Evolutionary conservation across 2,329 filamentous ascomycete genomes (phyloP), one percentile per base, ranked within the genome.

Genomic region (Cucurbitaria berberidis): DNA sequence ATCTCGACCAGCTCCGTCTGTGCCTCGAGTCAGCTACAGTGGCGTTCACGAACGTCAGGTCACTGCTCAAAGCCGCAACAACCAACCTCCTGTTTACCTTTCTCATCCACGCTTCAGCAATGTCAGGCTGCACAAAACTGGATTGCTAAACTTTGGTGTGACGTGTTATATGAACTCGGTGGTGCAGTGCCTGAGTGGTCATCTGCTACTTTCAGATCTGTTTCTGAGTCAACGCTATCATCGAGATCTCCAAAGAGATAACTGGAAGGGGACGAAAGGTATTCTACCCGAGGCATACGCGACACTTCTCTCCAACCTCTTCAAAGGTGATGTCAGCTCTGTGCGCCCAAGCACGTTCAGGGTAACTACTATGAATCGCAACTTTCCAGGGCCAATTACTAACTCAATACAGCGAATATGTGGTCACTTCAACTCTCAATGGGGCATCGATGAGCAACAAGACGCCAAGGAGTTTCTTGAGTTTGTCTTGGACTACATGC

Each of bases 101-200:
- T 76, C 79, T 3, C 76, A 77, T 13, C 76, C 76, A 29, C 75
- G 77, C 15, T 72, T 77, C 35, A 74, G 76, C 4, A 74, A 75
- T 21, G 76, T 79, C 32, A 74, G 77, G 24, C 79, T 86, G 63
- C 83, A 86, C n/a, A 79, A 80, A 30, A 89, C 90, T 10, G 93
- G 93, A 0, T 81, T 97, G 11, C 78, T 86, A 53, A 97, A 97
- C 64, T 90, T 91, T 35, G 85, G 86, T 1, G 88, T 89, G 41
- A 93, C 89, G 60, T 97, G 93, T 72, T 97, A 96, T 70, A 92
- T 95, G 81, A 97, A 96, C 74, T 88, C 91, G n/a, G 88, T 88
- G 0, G 80, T 98, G 22, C 93, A 98, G 74, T 89, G 89, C 55
- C 78, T 97, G 16, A 89, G 90, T 53, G 88, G 87, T 1, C 93